Evolutionary conservation across 208 protist species (phyloP).

Genomic region (Kentomonas sorsogonicus): DNA sequence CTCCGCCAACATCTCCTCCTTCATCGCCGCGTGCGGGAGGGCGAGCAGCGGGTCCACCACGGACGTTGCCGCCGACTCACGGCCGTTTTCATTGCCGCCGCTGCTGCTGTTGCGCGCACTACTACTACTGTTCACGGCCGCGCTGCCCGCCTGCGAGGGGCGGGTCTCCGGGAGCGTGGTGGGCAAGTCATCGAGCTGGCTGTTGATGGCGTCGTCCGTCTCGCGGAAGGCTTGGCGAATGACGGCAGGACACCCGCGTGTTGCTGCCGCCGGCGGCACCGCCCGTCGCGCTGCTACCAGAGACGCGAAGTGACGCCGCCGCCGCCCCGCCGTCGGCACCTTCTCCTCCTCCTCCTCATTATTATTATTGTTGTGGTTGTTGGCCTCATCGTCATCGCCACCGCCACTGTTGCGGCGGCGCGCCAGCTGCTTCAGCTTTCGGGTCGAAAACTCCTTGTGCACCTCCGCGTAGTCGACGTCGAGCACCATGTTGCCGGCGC

Average conservation of each 20-base stretch:
- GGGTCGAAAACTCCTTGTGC: constrained; percentile 17
- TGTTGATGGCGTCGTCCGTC: neutral
- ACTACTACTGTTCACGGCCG: too few relatives aligned
- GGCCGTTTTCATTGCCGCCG: constrained; percentile 2
- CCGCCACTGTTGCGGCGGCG: neutral
- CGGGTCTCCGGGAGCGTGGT: neutral
- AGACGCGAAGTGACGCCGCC: too few relatives aligned
- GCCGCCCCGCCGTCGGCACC: neutral
- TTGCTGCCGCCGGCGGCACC: too few relatives aligned
- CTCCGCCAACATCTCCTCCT: neutral
- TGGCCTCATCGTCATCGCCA: neutral
- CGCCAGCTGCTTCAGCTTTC: neutral
- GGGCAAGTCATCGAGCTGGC: neutral
- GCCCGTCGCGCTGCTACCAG: too few relatives aligned
- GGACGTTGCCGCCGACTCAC: constrained; percentile 3
- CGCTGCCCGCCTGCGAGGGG: neutral
- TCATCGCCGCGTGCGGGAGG: constrained; percentile 24
- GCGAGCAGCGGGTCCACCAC: constrained; percentile 41
- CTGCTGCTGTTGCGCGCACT: constrained; percentile 11
- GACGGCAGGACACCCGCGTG: too few relatives aligned
- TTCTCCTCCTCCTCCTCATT: neutral
- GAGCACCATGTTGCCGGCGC: constrained; percentile 77
- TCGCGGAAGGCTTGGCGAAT: too few relatives aligned
- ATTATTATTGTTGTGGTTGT: neutral
- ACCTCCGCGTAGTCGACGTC: constrained; percentile 77